phyloP scores from a whole-genome alignment of 1,284 basidiomycete species.

The Kwoniella shivajii region DNA sequence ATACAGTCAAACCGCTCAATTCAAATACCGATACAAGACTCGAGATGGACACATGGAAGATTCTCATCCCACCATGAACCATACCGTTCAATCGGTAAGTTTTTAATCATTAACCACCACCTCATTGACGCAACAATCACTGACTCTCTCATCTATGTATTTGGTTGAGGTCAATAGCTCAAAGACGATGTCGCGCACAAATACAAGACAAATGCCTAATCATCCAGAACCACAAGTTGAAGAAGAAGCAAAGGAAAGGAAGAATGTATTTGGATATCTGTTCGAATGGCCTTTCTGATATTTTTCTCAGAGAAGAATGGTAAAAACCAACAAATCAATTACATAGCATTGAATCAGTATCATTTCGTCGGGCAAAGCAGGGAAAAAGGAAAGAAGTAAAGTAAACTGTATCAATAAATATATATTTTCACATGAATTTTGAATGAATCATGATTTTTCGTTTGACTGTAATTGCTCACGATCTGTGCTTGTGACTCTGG shows the following conservation, averaged over 20 bases:
- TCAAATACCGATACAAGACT: slow-evolving; percentile 55
- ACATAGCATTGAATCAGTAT: no score
- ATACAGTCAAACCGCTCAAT: slow-evolving; percentile 43
- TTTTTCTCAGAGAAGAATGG: background rate
- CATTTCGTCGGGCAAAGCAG: no score
- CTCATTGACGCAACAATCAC: background rate
- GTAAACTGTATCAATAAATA: no score
- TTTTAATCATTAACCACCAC: background rate
- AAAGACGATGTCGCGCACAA: slow-evolving; percentile 22
- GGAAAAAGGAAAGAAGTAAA: no score
- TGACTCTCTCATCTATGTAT: slow-evolving; percentile 4
- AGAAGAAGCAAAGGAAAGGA: slow-evolving; percentile 5
- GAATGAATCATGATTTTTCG: no score
- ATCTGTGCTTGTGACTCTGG: no score
- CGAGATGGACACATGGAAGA: slow-evolving; percentile 52
- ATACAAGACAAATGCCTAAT: slow-evolving; percentile 21
- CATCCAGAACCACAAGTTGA: background rate
- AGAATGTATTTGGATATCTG: slow-evolving; percentile 26
- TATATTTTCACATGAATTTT: no score
- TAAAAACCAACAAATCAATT: background rate
- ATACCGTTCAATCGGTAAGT: slow-evolving; percentile 43
- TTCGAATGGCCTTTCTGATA: slow-evolving; percentile 30
- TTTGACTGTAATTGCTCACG: no score
- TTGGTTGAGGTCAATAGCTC: slow-evolving; percentile 15
- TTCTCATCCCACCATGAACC: slow-evolving; percentile 44